Conservation (phyloP, 768 basidiomycete species). For the Mycena capillaripes region DNA sequence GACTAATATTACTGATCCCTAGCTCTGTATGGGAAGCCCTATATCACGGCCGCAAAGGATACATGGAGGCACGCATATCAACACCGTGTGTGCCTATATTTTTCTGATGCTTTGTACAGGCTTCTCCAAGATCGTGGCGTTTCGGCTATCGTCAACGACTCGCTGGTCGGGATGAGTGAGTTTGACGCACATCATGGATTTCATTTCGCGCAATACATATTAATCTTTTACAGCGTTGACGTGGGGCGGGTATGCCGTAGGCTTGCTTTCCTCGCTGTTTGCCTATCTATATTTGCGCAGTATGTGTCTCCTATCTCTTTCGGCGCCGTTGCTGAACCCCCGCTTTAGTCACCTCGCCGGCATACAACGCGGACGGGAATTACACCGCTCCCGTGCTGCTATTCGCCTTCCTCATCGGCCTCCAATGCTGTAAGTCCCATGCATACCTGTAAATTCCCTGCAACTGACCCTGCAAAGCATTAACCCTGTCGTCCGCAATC, state of each 20-base stretch:
- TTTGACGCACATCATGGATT: not conserved
- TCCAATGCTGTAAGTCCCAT: slow-evolving; percentile 71
- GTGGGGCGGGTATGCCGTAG: slow-evolving; percentile 86
- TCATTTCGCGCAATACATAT: not conserved
- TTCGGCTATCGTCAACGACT: slow-evolving; percentile 88
- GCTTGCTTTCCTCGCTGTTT: slow-evolving; percentile 81
- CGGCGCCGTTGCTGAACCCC: slow-evolving; percentile 5
- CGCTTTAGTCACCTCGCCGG: slow-evolving; percentile 77
- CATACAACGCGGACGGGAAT: slow-evolving; percentile 80
- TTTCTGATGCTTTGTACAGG: not conserved
- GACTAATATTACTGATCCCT: not conserved
- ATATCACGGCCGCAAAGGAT: slow-evolving; percentile 85
- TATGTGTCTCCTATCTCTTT: slow-evolving; percentile 41
- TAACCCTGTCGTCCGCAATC: slow-evolving; percentile 80
- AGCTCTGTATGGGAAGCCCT: slow-evolving; percentile 90
- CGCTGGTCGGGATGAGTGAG: slow-evolving; percentile 83
- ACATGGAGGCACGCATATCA: slow-evolving; percentile 83
- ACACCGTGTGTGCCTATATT: slow-evolving; percentile 55
- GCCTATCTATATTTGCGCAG: slow-evolving; percentile 83
- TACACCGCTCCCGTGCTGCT: slow-evolving; percentile 85
- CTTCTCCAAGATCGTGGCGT: slow-evolving; percentile 57
- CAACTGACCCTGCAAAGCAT: slow-evolving; percentile 53
- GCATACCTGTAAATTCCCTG: not conserved
- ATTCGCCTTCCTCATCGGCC: slow-evolving; percentile 86
- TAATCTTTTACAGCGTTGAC: slow-evolving; percentile 65